Evolutionary conservation across 805 yeast genomes (phyloP), one percentile per base, ranked within the genome.

Genomic region (Hanseniaspora lindneri): DNA sequence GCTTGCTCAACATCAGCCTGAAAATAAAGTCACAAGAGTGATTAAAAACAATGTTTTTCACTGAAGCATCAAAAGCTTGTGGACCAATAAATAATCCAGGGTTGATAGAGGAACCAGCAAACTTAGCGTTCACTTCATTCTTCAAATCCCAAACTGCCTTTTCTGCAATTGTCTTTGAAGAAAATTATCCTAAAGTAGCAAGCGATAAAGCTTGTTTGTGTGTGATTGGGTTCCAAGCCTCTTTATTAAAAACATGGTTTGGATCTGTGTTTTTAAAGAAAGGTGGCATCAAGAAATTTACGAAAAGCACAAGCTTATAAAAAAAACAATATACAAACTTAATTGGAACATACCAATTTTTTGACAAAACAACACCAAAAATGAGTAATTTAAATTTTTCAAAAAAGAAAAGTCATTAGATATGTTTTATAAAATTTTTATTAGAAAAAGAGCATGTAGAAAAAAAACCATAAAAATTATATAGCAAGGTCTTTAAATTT

Each of bases 111-210:
- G 69, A 54, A 25, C 73, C 49, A n/a, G 59, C 57, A 56, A 71
- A 72, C 27, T 58, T 56, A 3, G 71, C 69, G 13, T 63, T 58
- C 23, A 68, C 66, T 39, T 49, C 56, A 34, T 68, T 60, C 14
- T 66, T 51, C 53, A 75, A 76, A 1, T 74, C 69, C 75, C 83
- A 75, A n/a, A 75, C 75, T 2, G 77, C 73, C 53, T 64, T 56
- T 62, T 80, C 83, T 25, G 83, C 83, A 55, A 65, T 62, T 9
- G 60, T 69, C 61, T 77, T 78, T 28, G 81, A 70, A 35, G 69
- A 69, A 41, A 59, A 53, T 49, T 67, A 69, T 7, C 67, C 70
- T 61, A 64, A 59, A 8, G 55, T 55, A 8, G 46, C 41, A 39
- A 53, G 41, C 14, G 36, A 32, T 9, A 50, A 27, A 27, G 56